These are phyloP conservation scores for Pythium pyrilobum DNA, from an alignment of 352 stramenopile species.

Conservation along the genomic window DNA sequence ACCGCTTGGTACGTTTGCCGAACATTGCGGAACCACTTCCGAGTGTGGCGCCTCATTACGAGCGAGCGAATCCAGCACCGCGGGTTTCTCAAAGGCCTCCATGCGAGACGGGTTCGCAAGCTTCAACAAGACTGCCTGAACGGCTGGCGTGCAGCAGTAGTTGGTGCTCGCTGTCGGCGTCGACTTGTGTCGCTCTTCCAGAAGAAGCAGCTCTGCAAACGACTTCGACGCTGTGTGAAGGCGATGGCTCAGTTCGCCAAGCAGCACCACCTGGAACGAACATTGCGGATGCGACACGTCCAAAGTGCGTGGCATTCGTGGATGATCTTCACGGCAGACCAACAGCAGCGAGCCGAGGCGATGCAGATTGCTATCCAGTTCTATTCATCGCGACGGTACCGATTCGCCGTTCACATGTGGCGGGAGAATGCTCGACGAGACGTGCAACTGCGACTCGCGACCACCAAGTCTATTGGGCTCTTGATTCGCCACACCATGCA, in stretches of 20 bases:
- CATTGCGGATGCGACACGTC: not conserved
- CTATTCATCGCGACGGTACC: constrained; percentile 1
- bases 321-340: not conserved
- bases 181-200: constrained; percentile 12
- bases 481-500: constrained; percentile 25
- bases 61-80: not conserved
- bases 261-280: not conserved
- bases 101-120: too few relatives aligned
- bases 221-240: not conserved
- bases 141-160: not conserved
- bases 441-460: not conserved
- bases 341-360: not conserved
- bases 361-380: not conserved
- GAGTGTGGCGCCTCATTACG: not conserved
- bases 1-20: not conserved
- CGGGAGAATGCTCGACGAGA: not conserved
- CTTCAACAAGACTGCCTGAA: not conserved
- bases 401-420: constrained; percentile 9
- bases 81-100: too few relatives aligned
- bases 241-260: not conserved
- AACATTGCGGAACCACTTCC: not conserved
- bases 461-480: constrained; percentile 22
- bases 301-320: constrained; percentile 11
- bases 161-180: constrained; percentile 1
- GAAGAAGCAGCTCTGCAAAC: constrained; percentile 7